Conservation (phyloP, 768 basidiomycete genomes). For the Leccinum incarnatum region DNA sequence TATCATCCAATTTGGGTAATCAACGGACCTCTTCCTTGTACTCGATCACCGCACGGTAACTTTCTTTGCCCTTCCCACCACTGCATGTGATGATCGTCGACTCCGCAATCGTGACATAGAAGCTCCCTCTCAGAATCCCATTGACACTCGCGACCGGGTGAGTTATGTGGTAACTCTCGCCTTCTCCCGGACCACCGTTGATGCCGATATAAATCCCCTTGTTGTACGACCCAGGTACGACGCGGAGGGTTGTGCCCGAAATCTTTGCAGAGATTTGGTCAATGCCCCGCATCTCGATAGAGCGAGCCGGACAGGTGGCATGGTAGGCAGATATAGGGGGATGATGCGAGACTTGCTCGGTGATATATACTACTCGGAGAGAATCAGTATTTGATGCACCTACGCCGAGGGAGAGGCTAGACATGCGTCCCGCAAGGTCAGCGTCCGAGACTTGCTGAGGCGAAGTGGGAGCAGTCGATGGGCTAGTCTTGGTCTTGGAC, state of each 20-base stretch:
- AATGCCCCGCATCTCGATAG: slow-evolving; percentile 70
- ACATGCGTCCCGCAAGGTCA: slow-evolving; percentile 50
- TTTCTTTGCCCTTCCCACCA: slow-evolving; percentile 58
- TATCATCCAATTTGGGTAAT: neutral
- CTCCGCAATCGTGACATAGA: slow-evolving; percentile 86
- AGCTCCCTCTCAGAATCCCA: slow-evolving; percentile 86
- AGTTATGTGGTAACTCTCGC: slow-evolving; percentile 82
- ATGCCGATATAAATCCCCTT: slow-evolving; percentile 85
- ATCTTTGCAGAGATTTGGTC: slow-evolving; percentile 95
- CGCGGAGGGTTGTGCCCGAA: slow-evolving; percentile 81
- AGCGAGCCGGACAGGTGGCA: slow-evolving; percentile 70
- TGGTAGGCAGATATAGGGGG: slow-evolving; percentile 90
- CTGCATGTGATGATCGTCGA: slow-evolving; percentile 78
- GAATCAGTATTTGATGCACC: slow-evolving; percentile 32
- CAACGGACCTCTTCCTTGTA: slow-evolving; percentile 90
- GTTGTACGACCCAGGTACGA: slow-evolving; percentile 80
- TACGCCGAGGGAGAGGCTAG: slow-evolving; percentile 54
- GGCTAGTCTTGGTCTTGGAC: slow-evolving; percentile 44
- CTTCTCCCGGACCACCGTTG: slow-evolving; percentile 68
- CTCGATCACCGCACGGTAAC: slow-evolving; percentile 80
- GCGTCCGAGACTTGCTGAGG: slow-evolving; percentile 42
- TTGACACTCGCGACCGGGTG: slow-evolving; percentile 91
- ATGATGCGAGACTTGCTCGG: slow-evolving; percentile 96
- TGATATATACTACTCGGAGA: slow-evolving; percentile 74
- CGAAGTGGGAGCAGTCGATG: slow-evolving; percentile 42